Conservation (phyloP, 768 basidiomycete species). For the Antrodiella citrinella region DNA sequence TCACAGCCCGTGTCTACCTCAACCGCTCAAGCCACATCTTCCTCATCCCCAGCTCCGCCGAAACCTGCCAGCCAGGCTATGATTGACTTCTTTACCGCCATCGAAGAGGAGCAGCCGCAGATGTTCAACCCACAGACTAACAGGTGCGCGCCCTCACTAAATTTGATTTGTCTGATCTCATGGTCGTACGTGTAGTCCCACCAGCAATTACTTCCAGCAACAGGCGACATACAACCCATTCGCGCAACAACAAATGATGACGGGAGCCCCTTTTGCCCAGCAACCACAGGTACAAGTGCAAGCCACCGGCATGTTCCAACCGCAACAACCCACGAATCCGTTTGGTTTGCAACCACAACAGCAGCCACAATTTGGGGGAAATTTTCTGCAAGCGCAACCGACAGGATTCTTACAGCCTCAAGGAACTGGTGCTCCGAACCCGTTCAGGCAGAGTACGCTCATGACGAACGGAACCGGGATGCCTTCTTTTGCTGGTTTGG, state of each 20-base stretch:
- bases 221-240: slow-evolving; percentile 74
- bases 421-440: slow-evolving; percentile 31
- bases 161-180: no score
- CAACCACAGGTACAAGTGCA: slow-evolving; percentile 25
- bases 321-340: slow-evolving; percentile 39
- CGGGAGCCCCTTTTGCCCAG: slow-evolving; percentile 31
- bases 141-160: slow-evolving; percentile 31
- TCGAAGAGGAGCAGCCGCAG: slow-evolving; percentile 74
- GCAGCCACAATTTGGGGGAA: slow-evolving; percentile 29
- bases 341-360: slow-evolving; percentile 32
- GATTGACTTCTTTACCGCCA: slow-evolving; percentile 82
- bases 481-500: slow-evolving; percentile 11
- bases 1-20: slow-evolving; percentile 18
- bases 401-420: slow-evolving; percentile 45
- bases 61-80: slow-evolving; percentile 37
- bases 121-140: slow-evolving; percentile 59
- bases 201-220: slow-evolving; percentile 44
- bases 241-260: slow-evolving; percentile 40
- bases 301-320: slow-evolving; percentile 46
- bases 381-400: slow-evolving; percentile 45
- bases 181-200: no score
- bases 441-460: slow-evolving; percentile 45
- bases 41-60: slow-evolving; percentile 14
- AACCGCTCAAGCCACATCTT: slow-evolving; percentile 17
- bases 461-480: slow-evolving; percentile 28